Base-by-base conservation (phyloP, 1,284 basidiomycete species). In the Crocinoboletus sp. region DNA sequence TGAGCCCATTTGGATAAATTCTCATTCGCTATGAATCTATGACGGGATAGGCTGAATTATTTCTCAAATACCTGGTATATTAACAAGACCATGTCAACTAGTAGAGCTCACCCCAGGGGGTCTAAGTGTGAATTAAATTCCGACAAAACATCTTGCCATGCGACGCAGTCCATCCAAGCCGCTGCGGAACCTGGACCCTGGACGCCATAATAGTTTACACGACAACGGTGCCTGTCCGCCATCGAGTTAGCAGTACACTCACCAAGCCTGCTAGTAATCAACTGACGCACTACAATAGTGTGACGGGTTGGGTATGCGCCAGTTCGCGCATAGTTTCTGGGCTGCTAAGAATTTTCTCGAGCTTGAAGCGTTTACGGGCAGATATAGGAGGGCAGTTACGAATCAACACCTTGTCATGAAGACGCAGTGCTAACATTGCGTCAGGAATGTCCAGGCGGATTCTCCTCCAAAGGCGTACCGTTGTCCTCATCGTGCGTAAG, bases 361-460 rank as follows among this genome's bases (percentile, higher is more conserved):
- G 68, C 43, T 64, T 75, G 69, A 89, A 89, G 24, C 81, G 74
- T 64, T 90, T 90, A 51, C 76, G 71, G 16, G 82, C 82, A 19
- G 88, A 89, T 55, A 87, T 67, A 9, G 84, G 86, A 34, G 81
- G 82, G 60, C 86, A 89, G 56, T 89, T 85, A 44, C 80, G 82
- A 62, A 90, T 89, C 46, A 78, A 64, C 34, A 89, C 84, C 24
- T 74, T 64, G 64, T 90, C 87, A 33, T 82, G 74, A 56, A 75
- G 66, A 22, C 77, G 78, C 41, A 88, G 70, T 52, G 62, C 87
- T 89, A 55, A 17, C 9, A n/a, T 12, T 13, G 22, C 6, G 25
- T 67, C 39, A 66, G 46, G 16, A 28, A 41, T n/a, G 3, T 34
- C 9, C 16, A 31, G 3, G 17, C 8, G 2, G 19, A 4, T 16